These are phyloP conservation scores for Litchi chinensis DNA, from an alignment of 345 rosid genomes.

Conservation along the genomic window DNA sequence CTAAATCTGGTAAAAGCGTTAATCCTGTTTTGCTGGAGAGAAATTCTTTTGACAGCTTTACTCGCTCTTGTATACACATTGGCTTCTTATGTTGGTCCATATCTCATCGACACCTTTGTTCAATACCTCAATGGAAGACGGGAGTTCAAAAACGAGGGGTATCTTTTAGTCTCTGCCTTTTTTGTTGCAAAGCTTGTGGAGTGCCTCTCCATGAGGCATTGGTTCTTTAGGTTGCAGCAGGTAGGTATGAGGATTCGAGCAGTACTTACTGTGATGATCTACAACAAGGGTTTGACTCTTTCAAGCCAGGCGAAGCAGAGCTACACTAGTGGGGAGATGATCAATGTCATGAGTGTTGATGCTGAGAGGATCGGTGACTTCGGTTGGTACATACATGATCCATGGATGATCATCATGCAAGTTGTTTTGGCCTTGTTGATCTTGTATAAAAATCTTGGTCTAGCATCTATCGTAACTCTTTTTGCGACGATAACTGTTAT, in stretches of 20 bases:
- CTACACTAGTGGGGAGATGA: constrained; percentile 64
- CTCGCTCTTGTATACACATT: constrained; percentile 37
- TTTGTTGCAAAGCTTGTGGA: constrained; percentile 60
- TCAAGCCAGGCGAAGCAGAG: constrained; percentile 56
- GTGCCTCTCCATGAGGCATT: constrained; percentile 56
- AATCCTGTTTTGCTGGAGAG: constrained; percentile 23
- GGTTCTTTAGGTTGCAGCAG: constrained; percentile 57
- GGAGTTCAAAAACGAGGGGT: constrained; percentile 50
- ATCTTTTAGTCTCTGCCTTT: constrained; percentile 51
- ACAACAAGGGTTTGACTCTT: constrained; percentile 61
- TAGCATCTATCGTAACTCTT: constrained; percentile 55
- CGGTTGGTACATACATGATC: constrained; percentile 58
- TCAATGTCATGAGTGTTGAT: constrained; percentile 65
- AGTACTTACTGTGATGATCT: constrained; percentile 51
- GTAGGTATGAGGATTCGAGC: constrained; percentile 52
- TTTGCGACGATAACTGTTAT: constrained; percentile 50
- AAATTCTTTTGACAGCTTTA: constrained; percentile 31
- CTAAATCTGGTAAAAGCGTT: constrained; percentile 49
- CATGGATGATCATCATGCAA: constrained; percentile 58
- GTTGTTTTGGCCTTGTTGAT: constrained; percentile 55
- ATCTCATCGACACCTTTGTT: constrained; percentile 55
- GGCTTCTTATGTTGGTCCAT: constrained; percentile 62
- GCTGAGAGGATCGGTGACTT: constrained; percentile 56
- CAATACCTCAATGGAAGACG: constrained; percentile 53
- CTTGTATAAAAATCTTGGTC: constrained; percentile 57